Conservation (phyloP, 257 asterid species). For the Orobanche coerulescens region DNA sequence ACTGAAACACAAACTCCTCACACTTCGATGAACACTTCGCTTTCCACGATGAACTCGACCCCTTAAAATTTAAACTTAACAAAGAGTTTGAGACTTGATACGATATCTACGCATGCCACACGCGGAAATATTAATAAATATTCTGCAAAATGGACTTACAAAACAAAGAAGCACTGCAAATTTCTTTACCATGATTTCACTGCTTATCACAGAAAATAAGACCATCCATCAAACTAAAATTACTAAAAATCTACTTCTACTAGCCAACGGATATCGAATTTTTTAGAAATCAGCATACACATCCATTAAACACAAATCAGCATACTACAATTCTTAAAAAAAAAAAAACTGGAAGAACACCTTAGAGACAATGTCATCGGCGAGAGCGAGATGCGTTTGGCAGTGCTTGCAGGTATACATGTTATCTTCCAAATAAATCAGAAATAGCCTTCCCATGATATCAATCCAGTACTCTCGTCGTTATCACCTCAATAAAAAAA, state of each 20-base stretch:
- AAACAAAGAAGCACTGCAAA: not conserved
- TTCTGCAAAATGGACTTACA: not conserved
- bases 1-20: not conserved
- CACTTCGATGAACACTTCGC: not conserved
- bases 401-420: constrained; percentile 72
- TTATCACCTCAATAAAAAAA: not conserved
- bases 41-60: not conserved
- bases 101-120: not conserved
- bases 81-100: not conserved
- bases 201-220: not conserved
- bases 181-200: not conserved
- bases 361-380: constrained; percentile 56
- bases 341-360: constrained; percentile 22
- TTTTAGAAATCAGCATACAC: not conserved
- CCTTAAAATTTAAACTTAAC: not conserved
- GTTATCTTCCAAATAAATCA: constrained; percentile 50
- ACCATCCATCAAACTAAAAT: not conserved
- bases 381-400: constrained; percentile 54
- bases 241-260: not conserved
- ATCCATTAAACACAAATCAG: not conserved
- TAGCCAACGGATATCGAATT: too few relatives aligned
- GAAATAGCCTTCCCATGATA: constrained; percentile 64
- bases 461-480: constrained; percentile 9
- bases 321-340: not conserved
- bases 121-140: not conserved